Evolutionary conservation across 495 filamentous ascomycete genomes (phyloP).

Genomic region (Corynascus novoguineensis): DNA sequence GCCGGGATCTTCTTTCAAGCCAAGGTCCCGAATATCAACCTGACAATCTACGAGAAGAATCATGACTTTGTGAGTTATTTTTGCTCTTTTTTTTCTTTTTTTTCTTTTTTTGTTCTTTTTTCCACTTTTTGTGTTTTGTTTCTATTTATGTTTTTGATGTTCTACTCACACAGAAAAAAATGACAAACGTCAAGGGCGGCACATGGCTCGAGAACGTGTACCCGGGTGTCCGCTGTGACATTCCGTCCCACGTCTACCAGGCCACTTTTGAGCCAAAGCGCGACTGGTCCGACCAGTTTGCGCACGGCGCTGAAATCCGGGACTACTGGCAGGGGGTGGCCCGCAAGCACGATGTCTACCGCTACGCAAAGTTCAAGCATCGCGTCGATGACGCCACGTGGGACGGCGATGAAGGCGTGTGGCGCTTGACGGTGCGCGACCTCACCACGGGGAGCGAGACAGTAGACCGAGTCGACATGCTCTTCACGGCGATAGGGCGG

Average conservation of each 20-base stretch:
- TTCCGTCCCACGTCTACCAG: slow-evolving; percentile 68
- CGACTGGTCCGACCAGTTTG: slow-evolving; percentile 61
- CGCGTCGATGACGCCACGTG: slow-evolving; percentile 51
- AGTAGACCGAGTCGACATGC: slow-evolving; percentile 38
- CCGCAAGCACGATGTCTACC: slow-evolving; percentile 56
- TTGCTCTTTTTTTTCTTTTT: slow-evolving; percentile 13
- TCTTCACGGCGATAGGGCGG: slow-evolving; percentile 51
- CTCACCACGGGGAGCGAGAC: slow-evolving; percentile 33
- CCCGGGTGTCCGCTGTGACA: slow-evolving; percentile 63
- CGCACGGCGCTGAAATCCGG: slow-evolving; percentile 58
- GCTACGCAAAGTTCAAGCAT: slow-evolving; percentile 46
- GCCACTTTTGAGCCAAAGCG: slow-evolving; percentile 59
- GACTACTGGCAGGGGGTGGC: slow-evolving; percentile 59
- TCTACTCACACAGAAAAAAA: too few relatives aligned
- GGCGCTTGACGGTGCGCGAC: slow-evolving; percentile 38
- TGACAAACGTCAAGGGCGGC: slow-evolving; percentile 39
- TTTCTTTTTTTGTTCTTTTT: too few relatives aligned
- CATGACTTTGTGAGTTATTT: slow-evolving; percentile 44
- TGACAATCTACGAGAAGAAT: slow-evolving; percentile 72
- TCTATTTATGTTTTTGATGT: too few relatives aligned
- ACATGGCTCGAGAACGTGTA: slow-evolving; percentile 72
- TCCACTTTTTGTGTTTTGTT: too few relatives aligned
- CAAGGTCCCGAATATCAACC: slow-evolving; percentile 50
- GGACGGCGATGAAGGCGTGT: slow-evolving; percentile 47
- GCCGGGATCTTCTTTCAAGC: slow-evolving; percentile 56